Percentiles rank a stretch among this genome's conserved stretches.
Evolutionary conservation across 768 basidiomycete genomes (phyloP).

Genomic region (Sarcomyxa edulis): DNA sequence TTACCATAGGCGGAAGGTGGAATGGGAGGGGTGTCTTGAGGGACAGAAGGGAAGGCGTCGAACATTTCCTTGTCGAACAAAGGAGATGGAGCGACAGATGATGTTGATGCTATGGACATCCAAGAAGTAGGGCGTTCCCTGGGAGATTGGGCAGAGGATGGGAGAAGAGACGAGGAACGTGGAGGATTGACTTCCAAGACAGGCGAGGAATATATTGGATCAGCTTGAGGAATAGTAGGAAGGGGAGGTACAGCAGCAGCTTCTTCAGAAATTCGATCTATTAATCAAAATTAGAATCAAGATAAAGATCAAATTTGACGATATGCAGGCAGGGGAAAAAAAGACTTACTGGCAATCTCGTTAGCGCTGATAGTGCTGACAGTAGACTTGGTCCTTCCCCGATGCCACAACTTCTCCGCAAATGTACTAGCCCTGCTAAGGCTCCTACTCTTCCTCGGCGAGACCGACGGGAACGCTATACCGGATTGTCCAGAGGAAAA

Average conservation of each 20-base stretch:
- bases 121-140: conserved; percentile 11
- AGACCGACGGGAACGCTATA: conserved; percentile 40
- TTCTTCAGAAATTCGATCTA: conserved; percentile 5
- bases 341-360: conserved; percentile 36
- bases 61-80: conserved; percentile 56
- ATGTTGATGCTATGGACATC: conserved; percentile 3
- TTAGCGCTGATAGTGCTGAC: conserved; percentile 35
- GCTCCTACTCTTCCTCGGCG: conserved; percentile 46
- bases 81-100: conserved; percentile 26
- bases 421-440: conserved; percentile 51
- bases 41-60: conserved; percentile 71
- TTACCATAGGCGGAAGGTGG: conserved; percentile 11
- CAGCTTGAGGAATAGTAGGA: too few species aligned
- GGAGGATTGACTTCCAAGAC: too few species aligned
- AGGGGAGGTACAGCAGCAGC: conserved; percentile 3
- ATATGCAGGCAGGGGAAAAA: neutral
- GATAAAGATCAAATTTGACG: neutral
- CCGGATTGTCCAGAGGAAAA: conserved; percentile 16
- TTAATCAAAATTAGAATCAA: neutral
- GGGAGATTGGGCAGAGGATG: conserved; percentile 12
- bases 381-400: conserved; percentile 49
- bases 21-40: conserved; percentile 36
- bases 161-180: too few species aligned
- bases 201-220: too few species aligned
- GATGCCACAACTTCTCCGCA: conserved; percentile 54